Percentiles rank a stretch among this genome's conserved stretches.
These are phyloP conservation scores for Hypholoma sublateritium DNA, from an alignment of 768 basidiomycete species.

Conservation along the genomic window DNA sequence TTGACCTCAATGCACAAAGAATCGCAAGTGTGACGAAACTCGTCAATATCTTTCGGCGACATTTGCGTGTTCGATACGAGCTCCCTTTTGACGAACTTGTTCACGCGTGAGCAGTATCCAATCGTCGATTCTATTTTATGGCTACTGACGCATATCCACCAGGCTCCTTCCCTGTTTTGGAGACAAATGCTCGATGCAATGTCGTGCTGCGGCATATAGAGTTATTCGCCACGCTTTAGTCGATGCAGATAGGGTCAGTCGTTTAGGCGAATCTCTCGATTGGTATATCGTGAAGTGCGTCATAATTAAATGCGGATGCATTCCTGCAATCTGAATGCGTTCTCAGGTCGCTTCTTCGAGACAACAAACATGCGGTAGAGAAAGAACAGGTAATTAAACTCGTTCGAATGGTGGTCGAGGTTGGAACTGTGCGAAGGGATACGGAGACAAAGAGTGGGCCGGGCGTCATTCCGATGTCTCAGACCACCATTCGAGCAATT, in stretches of 20 bases:
- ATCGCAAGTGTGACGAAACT: slow-evolving; percentile 67
- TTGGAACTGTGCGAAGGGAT: slow-evolving; percentile 61
- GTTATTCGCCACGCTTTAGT: slow-evolving; percentile 78
- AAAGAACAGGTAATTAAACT: slow-evolving; percentile 93
- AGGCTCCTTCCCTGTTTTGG: slow-evolving; percentile 80
- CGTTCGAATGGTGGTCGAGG: slow-evolving; percentile 77
- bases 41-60: slow-evolving; percentile 63
- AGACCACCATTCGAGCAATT: slow-evolving; percentile 82
- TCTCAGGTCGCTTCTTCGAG: slow-evolving; percentile 76
- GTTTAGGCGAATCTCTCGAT: slow-evolving; percentile 69
- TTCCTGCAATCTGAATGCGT: slow-evolving; percentile 11
- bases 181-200: slow-evolving; percentile 71
- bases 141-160: neutral
- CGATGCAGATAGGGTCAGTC: slow-evolving; percentile 68
- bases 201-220: slow-evolving; percentile 82
- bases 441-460: slow-evolving; percentile 39
- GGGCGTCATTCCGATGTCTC: slow-evolving; percentile 61
- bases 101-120: slow-evolving; percentile 58
- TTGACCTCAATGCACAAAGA: slow-evolving; percentile 52
- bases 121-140: neutral
- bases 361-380: slow-evolving; percentile 79
- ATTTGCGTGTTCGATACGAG: slow-evolving; percentile 76
- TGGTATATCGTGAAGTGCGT: slow-evolving; percentile 87
- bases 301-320: neutral
- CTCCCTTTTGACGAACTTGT: slow-evolving; percentile 67